phyloP scores from a whole-genome alignment of 305 asterid species.

The Plantago coronopus region DNA sequence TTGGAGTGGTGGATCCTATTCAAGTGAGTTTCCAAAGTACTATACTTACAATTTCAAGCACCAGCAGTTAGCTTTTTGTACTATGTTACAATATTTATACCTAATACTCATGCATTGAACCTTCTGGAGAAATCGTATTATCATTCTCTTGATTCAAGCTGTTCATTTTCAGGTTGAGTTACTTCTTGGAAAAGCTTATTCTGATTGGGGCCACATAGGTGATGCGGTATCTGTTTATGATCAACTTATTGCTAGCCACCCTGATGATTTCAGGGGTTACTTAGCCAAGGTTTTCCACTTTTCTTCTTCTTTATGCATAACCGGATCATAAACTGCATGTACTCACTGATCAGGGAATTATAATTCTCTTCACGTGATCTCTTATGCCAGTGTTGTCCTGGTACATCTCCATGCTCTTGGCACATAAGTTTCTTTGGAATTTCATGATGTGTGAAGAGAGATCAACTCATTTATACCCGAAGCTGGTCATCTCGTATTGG shows the following conservation, averaged over 20 bases:
- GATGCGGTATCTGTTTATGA: conserved; percentile 85
- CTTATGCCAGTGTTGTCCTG: not conserved
- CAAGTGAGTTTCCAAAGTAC: conserved; percentile 51
- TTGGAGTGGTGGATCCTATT: conserved; percentile 56
- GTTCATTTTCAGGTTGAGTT: conserved; percentile 57
- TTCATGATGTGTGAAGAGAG: too few species aligned
- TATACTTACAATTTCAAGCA: conserved; percentile 18
- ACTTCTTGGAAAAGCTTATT: conserved; percentile 89
- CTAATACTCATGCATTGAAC: not conserved
- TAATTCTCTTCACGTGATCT: not conserved
- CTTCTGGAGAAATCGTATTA: not conserved
- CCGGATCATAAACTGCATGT: conserved; percentile 9
- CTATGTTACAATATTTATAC: not conserved
- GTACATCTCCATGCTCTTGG: too few species aligned
- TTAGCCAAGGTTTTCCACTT: conserved; percentile 67
- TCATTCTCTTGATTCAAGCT: conserved; percentile 15
- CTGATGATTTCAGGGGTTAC: conserved; percentile 92
- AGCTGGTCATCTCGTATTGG: too few species aligned
- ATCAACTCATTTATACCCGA: too few species aligned
- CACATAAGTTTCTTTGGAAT: not conserved
- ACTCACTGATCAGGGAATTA: not conserved
- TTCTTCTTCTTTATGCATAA: conserved; percentile 18
- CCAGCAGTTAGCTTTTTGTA: not conserved
- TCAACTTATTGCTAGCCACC: conserved; percentile 71
- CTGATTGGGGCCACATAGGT: conserved; percentile 91